These are phyloP conservation scores for Zymoseptoria passerinii DNA, from an alignment of 2,329 filamentous ascomycete species.

Conservation along the genomic window DNA sequence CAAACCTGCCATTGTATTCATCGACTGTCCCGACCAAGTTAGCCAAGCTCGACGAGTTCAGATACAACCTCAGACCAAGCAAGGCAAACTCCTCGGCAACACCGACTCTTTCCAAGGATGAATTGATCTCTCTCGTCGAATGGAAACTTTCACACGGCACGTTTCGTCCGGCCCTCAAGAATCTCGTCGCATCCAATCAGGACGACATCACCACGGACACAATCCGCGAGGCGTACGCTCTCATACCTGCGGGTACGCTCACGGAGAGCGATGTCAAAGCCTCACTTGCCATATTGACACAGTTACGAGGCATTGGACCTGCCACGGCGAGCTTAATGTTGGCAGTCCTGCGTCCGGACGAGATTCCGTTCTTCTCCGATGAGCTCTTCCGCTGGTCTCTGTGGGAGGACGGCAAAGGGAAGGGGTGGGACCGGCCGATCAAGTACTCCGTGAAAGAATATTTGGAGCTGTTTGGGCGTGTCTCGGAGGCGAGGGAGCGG, in stretches of 20 bases:
- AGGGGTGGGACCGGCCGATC: conserved; percentile 44
- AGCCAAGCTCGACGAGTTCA: conserved; percentile 51
- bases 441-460: conserved; percentile 68
- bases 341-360: conserved; percentile 51
- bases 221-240: conserved; percentile 46
- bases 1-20: conserved; percentile 12
- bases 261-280: conserved; percentile 17
- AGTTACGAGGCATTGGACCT: conserved; percentile 67
- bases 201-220: conserved; percentile 38
- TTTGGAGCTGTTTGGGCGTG: conserved; percentile 40
- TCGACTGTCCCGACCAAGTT: conserved; percentile 32
- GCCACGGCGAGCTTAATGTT: conserved; percentile 71
- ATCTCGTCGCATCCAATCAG: conserved; percentile 52
- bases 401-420: conserved; percentile 35
- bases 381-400: conserved; percentile 68
- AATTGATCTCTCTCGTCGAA: conserved; percentile 54
- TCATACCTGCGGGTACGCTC: conserved; percentile 32
- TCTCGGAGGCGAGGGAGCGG: conserved; percentile 33
- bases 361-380: conserved; percentile 69
- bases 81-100: background rate
- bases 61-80: conserved; percentile 38
- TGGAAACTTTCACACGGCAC: conserved; percentile 61
- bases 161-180: conserved; percentile 40
- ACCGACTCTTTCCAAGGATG: conserved; percentile 44
- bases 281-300: conserved; percentile 48